These are phyloP conservation scores for Earliella scabrosa DNA, from an alignment of 1,284 basidiomycete genomes.

Conservation along the genomic window DNA sequence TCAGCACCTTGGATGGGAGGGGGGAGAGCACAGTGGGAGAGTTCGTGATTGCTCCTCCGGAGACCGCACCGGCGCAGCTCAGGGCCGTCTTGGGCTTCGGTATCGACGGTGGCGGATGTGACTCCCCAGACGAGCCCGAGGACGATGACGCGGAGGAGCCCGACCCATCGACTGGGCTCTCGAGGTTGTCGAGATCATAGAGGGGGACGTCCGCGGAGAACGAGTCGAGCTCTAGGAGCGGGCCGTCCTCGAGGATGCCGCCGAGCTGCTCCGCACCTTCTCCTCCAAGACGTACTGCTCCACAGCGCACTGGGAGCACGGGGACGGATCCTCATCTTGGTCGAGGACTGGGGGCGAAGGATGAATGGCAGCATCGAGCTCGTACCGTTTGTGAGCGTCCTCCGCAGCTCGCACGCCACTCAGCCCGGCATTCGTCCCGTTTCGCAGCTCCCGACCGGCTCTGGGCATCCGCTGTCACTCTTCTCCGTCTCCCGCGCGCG, in stretches of 20 bases:
- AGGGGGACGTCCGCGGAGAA: constrained; percentile 19
- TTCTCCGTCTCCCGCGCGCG: constrained; percentile 22
- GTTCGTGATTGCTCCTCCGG: constrained; percentile 16
- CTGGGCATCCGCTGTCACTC: constrained; percentile 2
- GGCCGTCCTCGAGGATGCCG: constrained; percentile 26
- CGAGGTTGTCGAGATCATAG: constrained; percentile 28
- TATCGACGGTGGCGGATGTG: constrained; percentile 33
- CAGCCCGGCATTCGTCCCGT: constrained; percentile 27
- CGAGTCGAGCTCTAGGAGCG: constrained; percentile 22
- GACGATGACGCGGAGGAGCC: constrained; percentile 25
- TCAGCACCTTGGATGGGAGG: constrained; percentile 36
- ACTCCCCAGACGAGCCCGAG: constrained; percentile 33
- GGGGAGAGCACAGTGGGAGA: constrained; percentile 27
- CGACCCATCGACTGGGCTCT: constrained; percentile 14
- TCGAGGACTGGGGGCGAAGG: constrained; percentile 7
- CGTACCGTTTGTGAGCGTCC: constrained; percentile 32
- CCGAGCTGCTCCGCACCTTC: constrained; percentile 29
- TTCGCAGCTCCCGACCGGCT: constrained; percentile 7
- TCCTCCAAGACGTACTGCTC: constrained; percentile 28
- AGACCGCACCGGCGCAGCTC: constrained; percentile 30
- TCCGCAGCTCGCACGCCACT: constrained; percentile 32
- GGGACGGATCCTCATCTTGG: constrained; percentile 4
- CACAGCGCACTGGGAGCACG: constrained; percentile 1
- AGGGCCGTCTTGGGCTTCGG: constrained; percentile 32
- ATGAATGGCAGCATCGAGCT: constrained; percentile 32